Evolutionary conservation across 176 grass and related monocot species (phyloP).

Genomic region (Avena atlantica): DNA sequence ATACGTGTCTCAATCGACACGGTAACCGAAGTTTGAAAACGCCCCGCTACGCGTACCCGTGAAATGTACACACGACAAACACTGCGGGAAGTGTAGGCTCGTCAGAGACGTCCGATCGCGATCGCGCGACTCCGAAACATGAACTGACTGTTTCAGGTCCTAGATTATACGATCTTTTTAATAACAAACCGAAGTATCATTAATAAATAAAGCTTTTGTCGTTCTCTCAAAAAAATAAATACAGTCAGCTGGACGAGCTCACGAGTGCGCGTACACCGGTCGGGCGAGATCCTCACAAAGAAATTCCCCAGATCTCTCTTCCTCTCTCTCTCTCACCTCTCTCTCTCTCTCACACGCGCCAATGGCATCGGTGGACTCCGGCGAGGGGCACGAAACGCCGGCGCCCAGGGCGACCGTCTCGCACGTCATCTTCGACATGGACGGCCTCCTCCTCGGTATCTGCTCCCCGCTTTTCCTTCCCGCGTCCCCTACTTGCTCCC

Average conservation of each 20-base stretch:
- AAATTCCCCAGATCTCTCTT: slow-evolving; percentile 36
- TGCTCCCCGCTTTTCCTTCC: background rate
- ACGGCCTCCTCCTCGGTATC: slow-evolving; percentile 82
- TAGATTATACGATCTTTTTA: too few species aligned
- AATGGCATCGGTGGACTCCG: slow-evolving; percentile 46
- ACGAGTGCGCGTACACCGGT: background rate
- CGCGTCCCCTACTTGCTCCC: background rate
- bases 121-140: too few species aligned
- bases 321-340: slow-evolving; percentile 23
- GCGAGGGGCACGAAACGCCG: slow-evolving; percentile 6
- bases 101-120: too few species aligned
- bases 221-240: too few species aligned
- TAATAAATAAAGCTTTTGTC: too few species aligned
- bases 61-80: too few species aligned
- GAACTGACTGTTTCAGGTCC: too few species aligned
- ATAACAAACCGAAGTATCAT: too few species aligned
- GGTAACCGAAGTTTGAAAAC: too few species aligned
- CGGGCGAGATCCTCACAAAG: background rate
- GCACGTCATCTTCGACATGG: slow-evolving; percentile 97
- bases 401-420: slow-evolving; percentile 45
- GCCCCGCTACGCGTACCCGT: too few species aligned
- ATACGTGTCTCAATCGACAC: too few species aligned
- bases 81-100: too few species aligned
- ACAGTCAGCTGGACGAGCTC: background rate
- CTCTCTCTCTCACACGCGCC: background rate